These are phyloP conservation scores for Alternaria longipes DNA, from an alignment of 2,329 filamentous ascomycete species.

Conservation along the genomic window DNA sequence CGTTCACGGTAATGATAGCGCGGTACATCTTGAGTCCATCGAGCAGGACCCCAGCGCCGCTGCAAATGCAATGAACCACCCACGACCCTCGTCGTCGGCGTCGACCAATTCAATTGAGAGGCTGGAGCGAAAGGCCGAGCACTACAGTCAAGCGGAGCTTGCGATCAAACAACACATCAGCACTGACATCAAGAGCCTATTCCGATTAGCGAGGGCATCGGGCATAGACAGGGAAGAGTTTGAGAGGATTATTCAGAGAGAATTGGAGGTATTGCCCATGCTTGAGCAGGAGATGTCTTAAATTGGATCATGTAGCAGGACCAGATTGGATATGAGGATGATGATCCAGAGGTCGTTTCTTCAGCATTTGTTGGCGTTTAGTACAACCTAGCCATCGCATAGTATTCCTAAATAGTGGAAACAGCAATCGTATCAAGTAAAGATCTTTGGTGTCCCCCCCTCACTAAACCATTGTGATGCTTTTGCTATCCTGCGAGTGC, in stretches of 20 bases:
- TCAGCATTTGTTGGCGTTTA: conserved; percentile 23
- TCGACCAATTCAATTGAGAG: conserved; percentile 64
- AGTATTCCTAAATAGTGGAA: conserved; percentile 9
- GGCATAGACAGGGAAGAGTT: conserved; percentile 81
- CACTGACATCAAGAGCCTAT: conserved; percentile 79
- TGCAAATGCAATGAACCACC: conserved; percentile 45
- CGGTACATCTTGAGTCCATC: conserved; percentile 34
- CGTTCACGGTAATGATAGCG: conserved; percentile 22
- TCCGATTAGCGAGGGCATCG: conserved; percentile 72
- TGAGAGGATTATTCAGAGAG: conserved; percentile 73
- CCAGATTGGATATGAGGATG: background rate
- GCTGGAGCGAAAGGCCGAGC: conserved; percentile 64
- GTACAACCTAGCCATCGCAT: conserved; percentile 11
- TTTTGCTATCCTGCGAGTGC: background rate
- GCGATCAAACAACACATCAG: conserved; percentile 82
- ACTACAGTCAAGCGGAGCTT: conserved; percentile 71
- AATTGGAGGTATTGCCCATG: conserved; percentile 74
- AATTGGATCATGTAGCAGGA: background rate
- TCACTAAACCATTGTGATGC: background rate
- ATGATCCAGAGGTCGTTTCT: background rate
- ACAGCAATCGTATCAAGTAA: conserved; percentile 1
- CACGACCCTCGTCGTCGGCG: conserved; percentile 52
- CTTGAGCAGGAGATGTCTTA: conserved; percentile 66
- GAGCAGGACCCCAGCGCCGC: conserved; percentile 33
- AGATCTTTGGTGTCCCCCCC: background rate